A percentile compares a stretch with the other conserved stretches of the same genome.
Conservation (phyloP, 2,329 filamentous ascomycete genomes). For the Niveomyces coronatus region DNA sequence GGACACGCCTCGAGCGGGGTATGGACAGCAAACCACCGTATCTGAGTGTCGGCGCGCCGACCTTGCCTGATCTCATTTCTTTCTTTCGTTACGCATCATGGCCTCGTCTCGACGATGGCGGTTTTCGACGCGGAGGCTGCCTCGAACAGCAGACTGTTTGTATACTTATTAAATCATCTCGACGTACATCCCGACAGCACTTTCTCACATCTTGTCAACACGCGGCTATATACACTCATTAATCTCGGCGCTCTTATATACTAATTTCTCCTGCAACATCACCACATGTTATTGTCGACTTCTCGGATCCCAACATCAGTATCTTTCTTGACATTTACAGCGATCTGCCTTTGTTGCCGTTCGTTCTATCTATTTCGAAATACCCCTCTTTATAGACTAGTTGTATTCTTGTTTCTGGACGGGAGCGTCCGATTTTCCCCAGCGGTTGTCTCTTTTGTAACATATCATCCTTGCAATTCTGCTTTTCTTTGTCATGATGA, state of each 20-base stretch:
- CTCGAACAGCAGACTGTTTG: neutral
- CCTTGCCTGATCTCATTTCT: neutral
- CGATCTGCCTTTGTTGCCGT: constrained; percentile 7
- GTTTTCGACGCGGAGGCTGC: neutral
- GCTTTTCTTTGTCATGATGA: too few species aligned
- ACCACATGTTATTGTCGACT: neutral
- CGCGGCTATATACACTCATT: constrained; percentile 9
- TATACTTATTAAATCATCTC: constrained; percentile 1
- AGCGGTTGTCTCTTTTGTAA: constrained; percentile 9
- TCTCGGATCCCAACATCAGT: constrained; percentile 3
- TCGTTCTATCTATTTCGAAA: constrained; percentile 2
- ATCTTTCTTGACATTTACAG: constrained; percentile 6
- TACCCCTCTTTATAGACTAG: constrained; percentile 10
- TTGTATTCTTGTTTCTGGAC: neutral
- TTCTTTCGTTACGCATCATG: neutral
- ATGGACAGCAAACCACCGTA: constrained; percentile 58
- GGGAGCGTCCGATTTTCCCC: neutral
- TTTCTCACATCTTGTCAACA: neutral
- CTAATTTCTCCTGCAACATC: constrained; percentile 6
- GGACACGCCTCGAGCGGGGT: constrained; percentile 75
- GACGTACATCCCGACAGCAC: neutral
- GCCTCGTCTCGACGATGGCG: neutral
- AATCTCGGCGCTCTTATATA: constrained; percentile 6
- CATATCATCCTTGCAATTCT: too few species aligned
- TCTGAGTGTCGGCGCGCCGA: constrained; percentile 27